phyloP scores from a whole-genome alignment of 228 moss, liverwort and hornwort genomes.

The Sphagnum magellanicum region DNA sequence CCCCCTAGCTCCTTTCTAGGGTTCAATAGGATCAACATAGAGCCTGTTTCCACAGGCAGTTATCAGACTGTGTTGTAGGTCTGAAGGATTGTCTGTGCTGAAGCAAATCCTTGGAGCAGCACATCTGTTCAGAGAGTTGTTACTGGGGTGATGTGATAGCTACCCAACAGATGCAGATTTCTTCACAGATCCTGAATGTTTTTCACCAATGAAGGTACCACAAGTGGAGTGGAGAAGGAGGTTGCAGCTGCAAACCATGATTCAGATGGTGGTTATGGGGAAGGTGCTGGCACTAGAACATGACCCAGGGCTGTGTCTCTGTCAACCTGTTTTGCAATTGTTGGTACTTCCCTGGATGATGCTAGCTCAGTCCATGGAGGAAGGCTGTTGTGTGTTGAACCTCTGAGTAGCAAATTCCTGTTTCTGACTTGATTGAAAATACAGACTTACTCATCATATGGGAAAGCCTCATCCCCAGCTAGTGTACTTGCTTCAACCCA shows the following conservation, averaged over 20 bases:
- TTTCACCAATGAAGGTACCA: slow-evolving; percentile 29
- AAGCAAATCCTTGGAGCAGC: no score
- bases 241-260: slow-evolving; percentile 23
- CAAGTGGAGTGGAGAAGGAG: slow-evolving; percentile 32
- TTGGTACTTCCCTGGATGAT: slow-evolving; percentile 17
- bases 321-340: slow-evolving; percentile 28
- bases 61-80: no score
- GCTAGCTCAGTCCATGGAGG: slow-evolving; percentile 22
- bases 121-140: no score
- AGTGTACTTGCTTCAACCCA: slow-evolving; percentile 24
- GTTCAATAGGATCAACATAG: no score
- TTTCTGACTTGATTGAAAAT: slow-evolving; percentile 6
- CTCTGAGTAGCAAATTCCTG: slow-evolving; percentile 1
- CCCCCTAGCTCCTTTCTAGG: no score
- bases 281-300: slow-evolving; percentile 23
- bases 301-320: slow-evolving; percentile 9
- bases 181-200: no score
- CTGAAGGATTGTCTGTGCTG: no score
- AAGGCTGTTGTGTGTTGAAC: slow-evolving; percentile 8
- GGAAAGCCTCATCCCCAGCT: slow-evolving; percentile 27
- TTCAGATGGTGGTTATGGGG: slow-evolving; percentile 42
- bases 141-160: no score
- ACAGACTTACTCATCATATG: slow-evolving; percentile 43
- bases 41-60: no score
- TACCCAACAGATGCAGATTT: no score